Evolutionary conservation across 495 filamentous ascomycete genomes (phyloP).

Genomic region (Penicillium waksmanii): DNA sequence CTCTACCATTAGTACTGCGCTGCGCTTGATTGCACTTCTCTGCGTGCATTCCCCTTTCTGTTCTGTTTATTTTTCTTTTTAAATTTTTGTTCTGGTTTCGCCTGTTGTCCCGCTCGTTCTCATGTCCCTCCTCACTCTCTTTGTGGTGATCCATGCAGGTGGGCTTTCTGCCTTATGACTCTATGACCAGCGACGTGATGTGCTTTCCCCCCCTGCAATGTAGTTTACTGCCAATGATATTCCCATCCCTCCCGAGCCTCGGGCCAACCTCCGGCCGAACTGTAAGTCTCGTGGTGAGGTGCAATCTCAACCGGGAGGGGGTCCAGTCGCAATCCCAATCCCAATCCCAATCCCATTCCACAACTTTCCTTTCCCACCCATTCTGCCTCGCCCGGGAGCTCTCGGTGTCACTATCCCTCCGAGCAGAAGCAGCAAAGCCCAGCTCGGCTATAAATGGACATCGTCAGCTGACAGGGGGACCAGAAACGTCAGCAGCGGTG

Average conservation of each 20-base stretch:
- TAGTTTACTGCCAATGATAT: constrained; percentile 28
- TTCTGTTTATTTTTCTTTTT: not conserved
- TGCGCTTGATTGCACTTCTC: too few species aligned
- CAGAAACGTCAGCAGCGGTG: constrained; percentile 13
- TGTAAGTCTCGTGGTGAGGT: constrained; percentile 27
- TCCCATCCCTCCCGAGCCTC: constrained; percentile 9
- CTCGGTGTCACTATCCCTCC: constrained; percentile 5
- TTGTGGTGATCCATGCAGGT: constrained; percentile 10
- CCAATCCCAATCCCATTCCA: constrained; percentile 22
- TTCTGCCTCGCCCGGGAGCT: constrained; percentile 5
- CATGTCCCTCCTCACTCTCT: not conserved
- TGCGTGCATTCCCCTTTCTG: too few species aligned
- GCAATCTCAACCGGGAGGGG: constrained; percentile 19
- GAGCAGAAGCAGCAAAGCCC: not conserved
- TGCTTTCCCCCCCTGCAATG: constrained; percentile 11
- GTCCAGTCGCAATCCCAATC: constrained; percentile 24
- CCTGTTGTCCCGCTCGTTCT: constrained; percentile 6
- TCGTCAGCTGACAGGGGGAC: constrained; percentile 19
- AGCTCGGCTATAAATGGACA: constrained; percentile 14
- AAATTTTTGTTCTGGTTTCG: not conserved
- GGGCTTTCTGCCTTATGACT: constrained; percentile 22
- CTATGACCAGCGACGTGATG: constrained; percentile 34
- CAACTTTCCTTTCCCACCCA: not conserved
- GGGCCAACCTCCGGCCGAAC: constrained; percentile 27
- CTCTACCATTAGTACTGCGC: not conserved